phyloP scores from a whole-genome alignment of 352 stramenopile genomes.

The Phytophthora citrophthora region DNA sequence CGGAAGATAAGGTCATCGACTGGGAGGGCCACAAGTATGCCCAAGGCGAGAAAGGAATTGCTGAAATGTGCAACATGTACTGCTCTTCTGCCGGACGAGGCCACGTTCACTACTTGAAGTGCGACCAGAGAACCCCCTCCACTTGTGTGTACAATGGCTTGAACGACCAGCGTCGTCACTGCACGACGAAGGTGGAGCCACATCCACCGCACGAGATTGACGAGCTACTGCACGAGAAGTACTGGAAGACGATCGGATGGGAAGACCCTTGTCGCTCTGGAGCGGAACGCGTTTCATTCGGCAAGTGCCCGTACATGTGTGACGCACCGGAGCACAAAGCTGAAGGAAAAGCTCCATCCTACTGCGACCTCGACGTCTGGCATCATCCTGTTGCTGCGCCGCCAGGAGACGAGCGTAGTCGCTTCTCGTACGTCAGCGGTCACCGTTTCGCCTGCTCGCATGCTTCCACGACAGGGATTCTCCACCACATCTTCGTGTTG shows the following conservation, averaged over 20 bases:
- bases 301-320: constrained; percentile 44
- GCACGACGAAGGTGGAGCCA: constrained; percentile 26
- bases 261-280: constrained; percentile 50
- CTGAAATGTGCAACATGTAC: constrained; percentile 63
- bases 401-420: neutral
- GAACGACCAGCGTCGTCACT: constrained; percentile 45
- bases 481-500: constrained; percentile 58
- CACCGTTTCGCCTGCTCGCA: constrained; percentile 51
- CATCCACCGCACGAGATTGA: constrained; percentile 35
- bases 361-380: constrained; percentile 41
- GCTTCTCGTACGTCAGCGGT: constrained; percentile 31
- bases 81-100: constrained; percentile 50
- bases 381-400: constrained; percentile 12
- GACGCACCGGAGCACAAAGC: constrained; percentile 40
- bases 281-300: constrained; percentile 35
- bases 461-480: constrained; percentile 7
- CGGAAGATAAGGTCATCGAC: constrained; percentile 26
- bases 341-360: constrained; percentile 25
- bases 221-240: constrained; percentile 52
- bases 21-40: constrained; percentile 37
- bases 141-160: constrained; percentile 38
- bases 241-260: constrained; percentile 59
- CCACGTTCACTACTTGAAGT: constrained; percentile 57
- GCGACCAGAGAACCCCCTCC: constrained; percentile 15
- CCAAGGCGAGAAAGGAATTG: constrained; percentile 40